Base-by-base conservation (phyloP, 805 yeast genomes). In the Candida ulmi region DNA sequence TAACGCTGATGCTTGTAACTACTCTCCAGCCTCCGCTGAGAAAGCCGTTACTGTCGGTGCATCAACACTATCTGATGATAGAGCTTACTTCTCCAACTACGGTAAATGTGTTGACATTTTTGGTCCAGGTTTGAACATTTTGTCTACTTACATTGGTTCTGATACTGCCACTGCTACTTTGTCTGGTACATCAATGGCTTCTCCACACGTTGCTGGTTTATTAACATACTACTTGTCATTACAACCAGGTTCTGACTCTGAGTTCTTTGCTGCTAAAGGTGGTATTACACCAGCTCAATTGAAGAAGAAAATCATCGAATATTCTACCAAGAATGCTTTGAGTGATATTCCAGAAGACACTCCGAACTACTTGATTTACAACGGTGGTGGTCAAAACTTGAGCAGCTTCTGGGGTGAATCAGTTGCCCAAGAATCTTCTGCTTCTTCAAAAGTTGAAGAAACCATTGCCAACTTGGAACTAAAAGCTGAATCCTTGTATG, bases 151-250 rank as follows among this genome's bases (percentile, higher is more conserved):
- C 61, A 84, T 81, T 60, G 93, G 95, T 33, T 79, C 88, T 4
- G 71, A 74, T 38, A 64, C 76, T 39, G 85, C 88, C 32, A 83
- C 91, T 50, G 88, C 93, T 33, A 77, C 86, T 30, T 71, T 85
- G 60, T 84, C 95, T 29, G 99, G 99, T 66, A 91, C 97, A 11
- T 91, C 98, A 13, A 91, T 91, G 99, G 96, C 98, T 17, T 84
- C 97, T 29, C 98, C 99, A 34, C 96, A 88, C 58, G 90, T 90
- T 51, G 82, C 88, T 44, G 99, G 99, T 52, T 72, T 91, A 61
- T 78, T 88, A 57, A 76, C 96, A 8, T 91, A 91, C 73, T 91
- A 78, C 68, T 69, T 90, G 60, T 83, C 95, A 7, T 75, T 88
- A 63, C 87, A 84, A 66, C 95, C 96, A 50, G 83, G 75, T 33